These are phyloP conservation scores for Saccharomycopsis capsularis DNA, from an alignment of 805 yeast species.

Conservation along the genomic window DNA sequence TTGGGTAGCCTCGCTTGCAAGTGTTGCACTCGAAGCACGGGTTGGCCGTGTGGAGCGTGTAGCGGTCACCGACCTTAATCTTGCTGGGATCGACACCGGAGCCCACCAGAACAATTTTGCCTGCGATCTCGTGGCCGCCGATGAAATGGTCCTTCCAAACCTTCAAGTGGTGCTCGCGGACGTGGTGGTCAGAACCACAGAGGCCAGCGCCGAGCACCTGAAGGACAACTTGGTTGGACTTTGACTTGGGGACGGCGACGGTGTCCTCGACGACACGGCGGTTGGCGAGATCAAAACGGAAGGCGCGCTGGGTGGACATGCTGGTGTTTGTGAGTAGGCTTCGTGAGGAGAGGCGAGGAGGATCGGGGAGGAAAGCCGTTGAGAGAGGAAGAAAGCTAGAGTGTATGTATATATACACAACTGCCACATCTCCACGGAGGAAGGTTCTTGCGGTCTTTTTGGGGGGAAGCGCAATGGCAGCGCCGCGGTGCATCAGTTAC, in stretches of 20 bases:
- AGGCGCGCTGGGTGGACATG: too few relatives aligned
- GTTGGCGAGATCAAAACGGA: background rate
- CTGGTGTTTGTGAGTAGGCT: too few relatives aligned
- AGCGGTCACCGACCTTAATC: constrained; percentile 21
- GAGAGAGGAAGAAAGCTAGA: too few relatives aligned
- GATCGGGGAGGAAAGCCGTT: too few relatives aligned
- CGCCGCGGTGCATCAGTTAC: too few relatives aligned
- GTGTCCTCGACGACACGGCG: background rate
- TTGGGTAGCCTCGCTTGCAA: constrained; percentile 99
- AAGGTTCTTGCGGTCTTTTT: too few relatives aligned
- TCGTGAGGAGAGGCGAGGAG: too few relatives aligned
- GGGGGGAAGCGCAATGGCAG: too few relatives aligned
- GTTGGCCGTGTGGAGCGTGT: constrained; percentile 23
- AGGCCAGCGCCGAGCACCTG: constrained; percentile 25
- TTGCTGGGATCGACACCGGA: constrained; percentile 3
- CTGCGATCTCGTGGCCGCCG: constrained; percentile 31
- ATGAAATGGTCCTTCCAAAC: constrained; percentile 21
- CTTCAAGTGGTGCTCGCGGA: constrained; percentile 23
- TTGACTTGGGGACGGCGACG: constrained; percentile 1
- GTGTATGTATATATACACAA: too few relatives aligned
- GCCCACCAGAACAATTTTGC: constrained; percentile 24
- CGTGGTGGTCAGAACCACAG: constrained; percentile 38
- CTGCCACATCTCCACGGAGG: too few relatives aligned
- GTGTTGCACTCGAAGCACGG: constrained; percentile 59
- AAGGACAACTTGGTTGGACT: constrained; percentile 13